A percentile compares a stretch with the other conserved stretches of the same genome.
Conservation (phyloP, 352 stramenopile genomes). For the Globisporangium megalacanthum region DNA sequence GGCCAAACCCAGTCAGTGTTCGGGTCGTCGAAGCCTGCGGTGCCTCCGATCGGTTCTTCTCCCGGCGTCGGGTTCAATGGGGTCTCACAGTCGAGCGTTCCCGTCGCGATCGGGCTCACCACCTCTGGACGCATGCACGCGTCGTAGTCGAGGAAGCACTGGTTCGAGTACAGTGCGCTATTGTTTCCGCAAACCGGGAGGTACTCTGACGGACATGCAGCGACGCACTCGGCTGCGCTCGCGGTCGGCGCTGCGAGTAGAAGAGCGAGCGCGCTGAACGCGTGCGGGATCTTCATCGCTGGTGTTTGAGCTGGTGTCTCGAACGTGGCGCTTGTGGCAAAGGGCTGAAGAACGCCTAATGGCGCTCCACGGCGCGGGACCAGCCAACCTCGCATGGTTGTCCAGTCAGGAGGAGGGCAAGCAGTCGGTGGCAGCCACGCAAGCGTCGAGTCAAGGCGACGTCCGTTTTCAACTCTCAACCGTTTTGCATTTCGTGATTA, state of each 20-base stretch:
- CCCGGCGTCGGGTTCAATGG: no score
- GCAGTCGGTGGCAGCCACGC: no score
- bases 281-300: slow-evolving; percentile 7
- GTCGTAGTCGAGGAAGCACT: slow-evolving; percentile 7
- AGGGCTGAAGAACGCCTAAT: slow-evolving; percentile 1
- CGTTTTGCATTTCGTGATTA: no score
- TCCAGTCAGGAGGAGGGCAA: no score
- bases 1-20: background rate
- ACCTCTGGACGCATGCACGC: background rate
- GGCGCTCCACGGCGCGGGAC: background rate
- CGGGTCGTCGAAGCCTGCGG: background rate
- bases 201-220: background rate
- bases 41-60: slow-evolving; percentile 1
- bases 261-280: background rate
- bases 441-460: no score
- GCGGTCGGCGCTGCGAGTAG: background rate
- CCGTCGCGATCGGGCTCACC: background rate
- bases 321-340: background rate
- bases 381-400: no score
- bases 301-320: background rate
- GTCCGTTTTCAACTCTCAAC: no score
- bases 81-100: no score
- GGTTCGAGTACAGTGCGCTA: slow-evolving; percentile 10
- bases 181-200: slow-evolving; percentile 17
- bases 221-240: background rate